Evolutionary conservation across 2,329 filamentous ascomycete genomes (phyloP).

Genomic region (Botrytis porri): DNA sequence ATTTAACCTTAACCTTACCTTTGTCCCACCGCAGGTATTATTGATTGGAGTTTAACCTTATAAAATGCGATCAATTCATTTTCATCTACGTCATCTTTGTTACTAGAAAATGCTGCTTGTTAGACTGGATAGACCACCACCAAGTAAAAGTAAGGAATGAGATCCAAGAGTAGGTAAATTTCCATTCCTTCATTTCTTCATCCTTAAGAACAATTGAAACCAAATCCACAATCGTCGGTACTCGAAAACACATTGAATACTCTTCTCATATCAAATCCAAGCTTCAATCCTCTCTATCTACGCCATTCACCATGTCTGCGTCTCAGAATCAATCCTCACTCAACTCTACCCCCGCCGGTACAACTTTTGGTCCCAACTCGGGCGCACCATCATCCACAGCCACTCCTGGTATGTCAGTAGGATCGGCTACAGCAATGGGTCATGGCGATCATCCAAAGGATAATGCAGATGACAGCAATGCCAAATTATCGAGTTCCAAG

Average conservation of each 20-base stretch:
- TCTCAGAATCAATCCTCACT: slow-evolving; percentile 35
- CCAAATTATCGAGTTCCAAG: slow-evolving; percentile 27
- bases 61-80: background rate
- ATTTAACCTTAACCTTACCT: background rate
- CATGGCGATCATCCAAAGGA: slow-evolving; percentile 36
- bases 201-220: background rate
- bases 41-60: background rate
- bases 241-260: background rate
- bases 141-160: background rate
- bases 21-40: background rate
- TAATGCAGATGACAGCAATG: slow-evolving; percentile 35
- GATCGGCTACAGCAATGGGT: slow-evolving; percentile 35
- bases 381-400: slow-evolving; percentile 25
- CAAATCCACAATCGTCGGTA: background rate
- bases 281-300: slow-evolving; percentile 7
- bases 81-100: slow-evolving; percentile 10
- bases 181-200: background rate
- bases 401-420: slow-evolving; percentile 32
- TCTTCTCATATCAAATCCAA: background rate
- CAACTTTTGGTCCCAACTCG: slow-evolving; percentile 33
- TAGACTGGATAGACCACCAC: background rate
- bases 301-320: slow-evolving; percentile 31
- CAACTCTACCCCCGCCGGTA: slow-evolving; percentile 23
- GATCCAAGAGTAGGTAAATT: background rate
- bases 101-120: background rate